Evolutionary conservation across 495 filamentous ascomycete genomes (phyloP), one percentile per base, ranked within the genome.

Genomic region (Cladorrhinum samala): DNA sequence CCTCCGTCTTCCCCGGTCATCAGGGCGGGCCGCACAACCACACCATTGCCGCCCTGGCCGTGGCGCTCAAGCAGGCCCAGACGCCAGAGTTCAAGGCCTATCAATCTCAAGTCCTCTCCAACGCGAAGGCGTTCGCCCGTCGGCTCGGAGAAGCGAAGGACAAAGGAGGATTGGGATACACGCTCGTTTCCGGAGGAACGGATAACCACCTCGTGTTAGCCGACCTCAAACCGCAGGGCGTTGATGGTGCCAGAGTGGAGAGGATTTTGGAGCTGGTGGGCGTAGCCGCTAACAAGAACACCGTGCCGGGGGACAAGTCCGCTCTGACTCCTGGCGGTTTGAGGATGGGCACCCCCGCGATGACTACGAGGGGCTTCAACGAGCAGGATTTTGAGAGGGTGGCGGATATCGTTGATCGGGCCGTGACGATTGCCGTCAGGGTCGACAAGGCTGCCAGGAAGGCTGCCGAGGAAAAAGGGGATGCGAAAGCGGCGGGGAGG

Each of bases 1-100:
- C 83, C 45, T 96, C 94, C 8, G 94, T 98, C 54, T 98, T 98
- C 79, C 93, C 93, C n/a, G 93, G 94, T 25, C 93, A 98, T 71
- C 93, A 98, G 65, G 93, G 93, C 61, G 93, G 93, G 3, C 93
- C 93, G 11, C 93, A 98, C 78, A 98, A 98, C 74, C 93, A 98
- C 73, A 98, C 93, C 49, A 98, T 98, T 70, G 92, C 92, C 42
- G 94, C 93, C 11, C 78, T 98, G 30, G 80, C 94, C 14, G 93
- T 98, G 2, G 93, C 93, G 1, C 78, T 98, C 24, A 89, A 91
- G 72, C 93, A 98, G 71, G 89, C 93, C 1, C 90, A 94, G 60
- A 85, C 82, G 0, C 71, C 79, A n/a, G 89, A 95, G 54, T 98
- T 98, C 75, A 81, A 83, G 63, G 72, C 81, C 27, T 98, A 98